Percentiles rank a stretch among this genome's conserved stretches.
phyloP scores from a whole-genome alignment of 768 basidiomycete genomes.

The Pleurotus giganteus region DNA sequence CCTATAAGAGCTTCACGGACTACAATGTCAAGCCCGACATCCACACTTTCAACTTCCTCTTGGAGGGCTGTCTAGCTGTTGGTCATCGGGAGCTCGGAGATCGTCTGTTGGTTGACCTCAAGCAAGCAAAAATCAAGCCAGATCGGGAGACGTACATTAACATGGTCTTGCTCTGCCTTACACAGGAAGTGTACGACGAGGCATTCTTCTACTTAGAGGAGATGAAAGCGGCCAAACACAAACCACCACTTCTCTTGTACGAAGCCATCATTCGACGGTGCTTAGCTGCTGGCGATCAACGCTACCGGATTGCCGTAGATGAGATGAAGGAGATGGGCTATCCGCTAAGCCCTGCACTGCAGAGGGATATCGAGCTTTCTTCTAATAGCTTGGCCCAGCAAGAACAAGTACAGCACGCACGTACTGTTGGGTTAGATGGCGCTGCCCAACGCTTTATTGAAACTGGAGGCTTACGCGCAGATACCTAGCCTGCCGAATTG shows the following conservation, averaged over 20 bases:
- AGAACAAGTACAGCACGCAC: neutral
- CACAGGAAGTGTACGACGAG: conserved; percentile 74
- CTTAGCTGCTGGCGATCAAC: conserved; percentile 49
- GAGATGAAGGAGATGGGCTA: conserved; percentile 72
- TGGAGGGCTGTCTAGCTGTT: conserved; percentile 60
- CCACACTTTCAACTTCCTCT: conserved; percentile 66
- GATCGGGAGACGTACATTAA: conserved; percentile 62
- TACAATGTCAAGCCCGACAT: conserved; percentile 56
- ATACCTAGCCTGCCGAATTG: conserved; percentile 11
- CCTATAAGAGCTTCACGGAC: conserved; percentile 63
- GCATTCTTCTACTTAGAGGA: conserved; percentile 88
- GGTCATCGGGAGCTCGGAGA: conserved; percentile 68
- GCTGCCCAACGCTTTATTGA: conserved; percentile 30
- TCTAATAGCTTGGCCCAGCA: neutral
- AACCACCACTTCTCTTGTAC: conserved; percentile 56
- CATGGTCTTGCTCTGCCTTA: conserved; percentile 68
- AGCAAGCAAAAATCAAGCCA: conserved; percentile 49
- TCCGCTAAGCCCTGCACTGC: conserved; percentile 20
- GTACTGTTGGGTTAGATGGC: conserved; percentile 19
- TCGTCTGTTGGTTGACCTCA: conserved; percentile 65
- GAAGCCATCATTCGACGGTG: conserved; percentile 60
- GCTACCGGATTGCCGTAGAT: conserved; percentile 61
- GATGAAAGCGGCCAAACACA: conserved; percentile 65
- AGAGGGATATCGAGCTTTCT: conserved; percentile 12
- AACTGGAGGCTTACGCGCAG: conserved; percentile 25